Base-by-base conservation (phyloP, 495 filamentous ascomycete genomes). In the Aeminium ludgeri region DNA sequence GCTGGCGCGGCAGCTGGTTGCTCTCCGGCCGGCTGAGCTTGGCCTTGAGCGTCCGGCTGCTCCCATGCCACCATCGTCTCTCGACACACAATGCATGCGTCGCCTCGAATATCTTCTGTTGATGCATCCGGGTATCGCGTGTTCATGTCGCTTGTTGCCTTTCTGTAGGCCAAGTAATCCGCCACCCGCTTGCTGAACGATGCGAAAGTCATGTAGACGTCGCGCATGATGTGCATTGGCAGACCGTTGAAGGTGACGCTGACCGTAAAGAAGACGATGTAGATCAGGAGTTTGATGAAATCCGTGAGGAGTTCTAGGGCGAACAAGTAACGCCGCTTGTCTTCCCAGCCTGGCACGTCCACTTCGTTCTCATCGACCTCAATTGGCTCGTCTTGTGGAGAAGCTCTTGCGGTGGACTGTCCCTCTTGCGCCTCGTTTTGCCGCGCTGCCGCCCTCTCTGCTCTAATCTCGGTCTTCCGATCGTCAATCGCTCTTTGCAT, bases 11-110 rank as follows among this genome's bases (percentile, higher is more conserved):
- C 23, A 29, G 39, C 44, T 34, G 43, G 29, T 27, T 43, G 48
- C 15, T 30, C 23, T 28, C 11, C 34, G n/a, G 43, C 39, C 23
- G 43, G 18, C 10, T 28, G 37, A 15, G 45, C 49, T 39, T 48
- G 52, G 32, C 34, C 54, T 42, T 55, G 57, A 30, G 52, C 63
- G 12, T 45, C 56, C 18, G 43, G 57, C 55, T 61, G 57, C 38
- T 49, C 40, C 74, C 78, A 86, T 1, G 78, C 74, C 27, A 70
- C 70, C 91, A 97, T 96, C 37, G 92, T 84, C 57, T 96, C 91
- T 43, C 89, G 75, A 61, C 89, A 97, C 42, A 97, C 93, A 55
- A 97, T 97, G 55, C 89, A 97, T 10, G 87, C 87, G 50, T 92
- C 80, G 51, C 94, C 87, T 35, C 81, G 68, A 15, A 96, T 68